Evolutionary conservation across 805 yeast genomes (phyloP).

Genomic region (Candida dajiaensis): DNA sequence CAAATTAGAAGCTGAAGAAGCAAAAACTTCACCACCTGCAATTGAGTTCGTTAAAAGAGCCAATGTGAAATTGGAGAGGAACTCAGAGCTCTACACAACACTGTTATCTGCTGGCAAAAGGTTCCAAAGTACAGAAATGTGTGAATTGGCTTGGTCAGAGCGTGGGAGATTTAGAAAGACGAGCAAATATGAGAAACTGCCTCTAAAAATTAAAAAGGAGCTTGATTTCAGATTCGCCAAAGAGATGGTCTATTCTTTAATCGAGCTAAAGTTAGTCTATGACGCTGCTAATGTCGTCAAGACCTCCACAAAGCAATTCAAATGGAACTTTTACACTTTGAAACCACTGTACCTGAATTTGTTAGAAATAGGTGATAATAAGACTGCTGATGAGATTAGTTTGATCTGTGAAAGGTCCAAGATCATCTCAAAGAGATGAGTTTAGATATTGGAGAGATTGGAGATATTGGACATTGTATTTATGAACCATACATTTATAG

Average conservation of each 20-base stretch:
- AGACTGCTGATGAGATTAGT: constrained; percentile 25
- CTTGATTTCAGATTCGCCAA: constrained; percentile 68
- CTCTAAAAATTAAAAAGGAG: constrained; percentile 31
- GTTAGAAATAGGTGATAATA: constrained; percentile 37
- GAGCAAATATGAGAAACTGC: constrained; percentile 36
- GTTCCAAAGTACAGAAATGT: constrained; percentile 49
- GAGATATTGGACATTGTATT: too few relatives aligned
- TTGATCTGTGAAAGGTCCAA: constrained; percentile 25
- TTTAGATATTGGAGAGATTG: too few relatives aligned
- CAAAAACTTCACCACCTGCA: constrained; percentile 9
- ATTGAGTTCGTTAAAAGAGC: constrained; percentile 3
- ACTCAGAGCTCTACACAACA: constrained; percentile 14
- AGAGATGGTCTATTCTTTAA: constrained; percentile 57
- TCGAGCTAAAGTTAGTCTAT: constrained; percentile 45
- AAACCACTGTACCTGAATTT: constrained; percentile 36
- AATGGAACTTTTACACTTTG: constrained; percentile 55
- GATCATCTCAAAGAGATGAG: neutral
- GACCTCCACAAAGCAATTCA: constrained; percentile 61
- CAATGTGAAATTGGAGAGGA: constrained; percentile 14
- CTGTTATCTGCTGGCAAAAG: constrained; percentile 48
- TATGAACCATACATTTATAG: neutral
- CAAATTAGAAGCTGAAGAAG: constrained; percentile 19
- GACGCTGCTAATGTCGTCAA: constrained; percentile 68
- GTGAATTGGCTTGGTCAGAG: constrained; percentile 67
- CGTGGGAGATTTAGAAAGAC: constrained; percentile 70